These are phyloP conservation scores for Thelonectria olida DNA, from an alignment of 2,329 filamentous ascomycete genomes.

Conservation along the genomic window DNA sequence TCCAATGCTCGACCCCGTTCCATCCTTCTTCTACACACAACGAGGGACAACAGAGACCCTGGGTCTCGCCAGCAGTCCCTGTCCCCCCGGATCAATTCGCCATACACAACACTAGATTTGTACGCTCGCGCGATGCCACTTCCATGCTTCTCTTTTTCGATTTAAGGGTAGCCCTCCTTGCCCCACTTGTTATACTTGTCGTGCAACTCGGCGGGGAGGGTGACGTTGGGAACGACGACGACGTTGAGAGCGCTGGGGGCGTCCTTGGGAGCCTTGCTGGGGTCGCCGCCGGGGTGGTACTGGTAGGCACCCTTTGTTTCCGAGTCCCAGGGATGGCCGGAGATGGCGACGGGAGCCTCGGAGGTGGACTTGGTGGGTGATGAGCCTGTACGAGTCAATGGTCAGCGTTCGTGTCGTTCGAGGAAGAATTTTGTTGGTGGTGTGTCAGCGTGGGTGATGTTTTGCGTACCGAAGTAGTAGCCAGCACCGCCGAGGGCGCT, in stretches of 20 bases:
- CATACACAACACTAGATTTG: conserved; percentile 3
- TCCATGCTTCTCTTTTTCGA: conserved; percentile 7
- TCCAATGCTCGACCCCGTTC: conserved; percentile 35
- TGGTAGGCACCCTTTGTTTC: conserved; percentile 73
- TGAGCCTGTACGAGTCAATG: conserved; percentile 62
- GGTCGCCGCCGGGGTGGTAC: conserved; percentile 88
- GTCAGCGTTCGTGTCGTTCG: conserved; percentile 30
- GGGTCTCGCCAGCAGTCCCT: conserved; percentile 19
- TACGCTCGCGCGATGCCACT: conserved; percentile 22
- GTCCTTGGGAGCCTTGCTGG: conserved; percentile 78
- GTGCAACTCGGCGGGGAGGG: conserved; percentile 90
- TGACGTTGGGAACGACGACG: conserved; percentile 93
- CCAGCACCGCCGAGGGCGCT: conserved; percentile 88
- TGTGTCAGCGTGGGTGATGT: conserved; percentile 10
- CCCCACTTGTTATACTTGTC: conserved; percentile 99
- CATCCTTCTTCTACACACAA: conserved; percentile 39
- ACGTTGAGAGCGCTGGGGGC: conserved; percentile 96
- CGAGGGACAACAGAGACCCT: conserved; percentile 5
- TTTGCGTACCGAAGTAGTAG: conserved; percentile 81
- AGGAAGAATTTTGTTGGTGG: conserved; percentile 11
- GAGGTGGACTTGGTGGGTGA: conserved; percentile 87
- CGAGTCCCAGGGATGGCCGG: conserved; percentile 92
- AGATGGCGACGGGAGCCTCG: conserved; percentile 79
- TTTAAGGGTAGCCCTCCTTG: conserved; percentile 86
- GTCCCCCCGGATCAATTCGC: conserved; percentile 19